Conservation (phyloP, 2,329 filamentous ascomycete species). For the Chaetomiaceae sp. region DNA sequence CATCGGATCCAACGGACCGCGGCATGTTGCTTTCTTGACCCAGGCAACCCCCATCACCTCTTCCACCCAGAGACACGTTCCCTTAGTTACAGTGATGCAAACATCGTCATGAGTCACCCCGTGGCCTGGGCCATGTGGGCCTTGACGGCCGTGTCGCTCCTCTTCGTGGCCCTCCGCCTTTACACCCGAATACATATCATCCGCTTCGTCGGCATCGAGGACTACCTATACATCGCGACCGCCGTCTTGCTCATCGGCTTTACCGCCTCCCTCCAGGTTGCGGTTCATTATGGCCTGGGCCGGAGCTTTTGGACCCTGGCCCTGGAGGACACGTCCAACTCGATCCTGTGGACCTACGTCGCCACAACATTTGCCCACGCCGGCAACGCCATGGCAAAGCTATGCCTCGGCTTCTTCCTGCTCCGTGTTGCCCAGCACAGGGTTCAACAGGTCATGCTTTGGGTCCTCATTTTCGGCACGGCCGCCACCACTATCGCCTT, state of each 20-base stretch:
- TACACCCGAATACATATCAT: slow-evolving; percentile 36
- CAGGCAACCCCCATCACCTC: no score
- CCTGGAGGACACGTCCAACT: slow-evolving; percentile 31
- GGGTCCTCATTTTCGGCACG: slow-evolving; percentile 32
- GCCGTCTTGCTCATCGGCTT: slow-evolving; percentile 34
- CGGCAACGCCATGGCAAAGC: slow-evolving; percentile 37
- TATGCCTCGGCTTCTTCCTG: slow-evolving; percentile 37
- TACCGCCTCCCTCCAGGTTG: slow-evolving; percentile 33
- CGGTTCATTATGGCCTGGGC: slow-evolving; percentile 33
- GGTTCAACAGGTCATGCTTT: slow-evolving; percentile 33
- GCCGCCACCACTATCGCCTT: slow-evolving; percentile 31
- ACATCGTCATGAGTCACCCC: slow-evolving; percentile 31
- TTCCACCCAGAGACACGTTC: no score
- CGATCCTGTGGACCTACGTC: slow-evolving; percentile 38
- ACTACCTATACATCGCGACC: slow-evolving; percentile 34
- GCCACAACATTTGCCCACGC: slow-evolving; percentile 35
- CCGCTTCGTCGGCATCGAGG: slow-evolving; percentile 34
- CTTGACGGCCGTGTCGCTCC: slow-evolving; percentile 31
- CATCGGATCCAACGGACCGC: no score
- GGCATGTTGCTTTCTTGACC: no score
- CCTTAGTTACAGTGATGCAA: no score
- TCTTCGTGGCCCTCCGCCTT: slow-evolving; percentile 33
- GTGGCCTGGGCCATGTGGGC: slow-evolving; percentile 35
- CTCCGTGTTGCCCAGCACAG: slow-evolving; percentile 34
- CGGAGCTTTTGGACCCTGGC: slow-evolving; percentile 31